Evolutionary conservation across 2,329 filamentous ascomycete species (phyloP).

Genomic region (Colletotrichum gigasporum): DNA sequence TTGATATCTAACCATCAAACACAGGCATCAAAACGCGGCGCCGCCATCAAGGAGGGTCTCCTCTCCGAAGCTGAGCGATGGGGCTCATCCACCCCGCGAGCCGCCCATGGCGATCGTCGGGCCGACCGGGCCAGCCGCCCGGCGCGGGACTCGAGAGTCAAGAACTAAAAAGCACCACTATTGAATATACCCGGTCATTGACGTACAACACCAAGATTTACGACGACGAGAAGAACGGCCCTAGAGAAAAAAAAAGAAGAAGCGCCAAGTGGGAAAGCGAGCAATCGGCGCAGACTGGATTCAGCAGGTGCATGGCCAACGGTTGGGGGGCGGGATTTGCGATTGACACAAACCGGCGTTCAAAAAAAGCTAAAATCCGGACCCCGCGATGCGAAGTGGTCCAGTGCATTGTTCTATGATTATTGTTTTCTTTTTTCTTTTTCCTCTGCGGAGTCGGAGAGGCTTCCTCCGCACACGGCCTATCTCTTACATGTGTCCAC

Average conservation of each 20-base stretch:
- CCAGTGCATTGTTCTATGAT: not conserved
- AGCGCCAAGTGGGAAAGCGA: not conserved
- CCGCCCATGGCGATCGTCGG: constrained; percentile 27
- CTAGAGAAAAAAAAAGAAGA: not conserved
- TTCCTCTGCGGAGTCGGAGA: too few relatives aligned
- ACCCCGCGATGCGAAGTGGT: not conserved
- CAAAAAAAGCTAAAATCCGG: constrained; percentile 7
- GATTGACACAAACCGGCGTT: constrained; percentile 15
- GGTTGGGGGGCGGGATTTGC: not conserved
- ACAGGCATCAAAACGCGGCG: constrained; percentile 30
- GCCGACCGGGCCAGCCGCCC: constrained; percentile 24
- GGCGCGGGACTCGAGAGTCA: constrained; percentile 25
- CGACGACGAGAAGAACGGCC: too few relatives aligned
- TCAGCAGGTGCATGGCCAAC: not conserved
- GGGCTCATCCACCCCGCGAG: constrained; percentile 22
- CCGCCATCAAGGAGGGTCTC: constrained; percentile 29
- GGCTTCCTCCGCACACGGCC: too few relatives aligned
- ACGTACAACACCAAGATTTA: not conserved
- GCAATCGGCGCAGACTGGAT: constrained; percentile 7
- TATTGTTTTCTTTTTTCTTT: not conserved
- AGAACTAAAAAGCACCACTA: constrained; percentile 11
- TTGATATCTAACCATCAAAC: not conserved
- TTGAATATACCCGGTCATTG: too few relatives aligned
- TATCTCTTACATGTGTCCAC: not conserved
- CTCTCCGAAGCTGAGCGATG: constrained; percentile 29